Percentiles rank a stretch among this genome's conserved stretches.
These are phyloP conservation scores for Parasarocladium wereldwijsianum DNA, from an alignment of 2,329 filamentous ascomycete genomes.

Conservation along the genomic window DNA sequence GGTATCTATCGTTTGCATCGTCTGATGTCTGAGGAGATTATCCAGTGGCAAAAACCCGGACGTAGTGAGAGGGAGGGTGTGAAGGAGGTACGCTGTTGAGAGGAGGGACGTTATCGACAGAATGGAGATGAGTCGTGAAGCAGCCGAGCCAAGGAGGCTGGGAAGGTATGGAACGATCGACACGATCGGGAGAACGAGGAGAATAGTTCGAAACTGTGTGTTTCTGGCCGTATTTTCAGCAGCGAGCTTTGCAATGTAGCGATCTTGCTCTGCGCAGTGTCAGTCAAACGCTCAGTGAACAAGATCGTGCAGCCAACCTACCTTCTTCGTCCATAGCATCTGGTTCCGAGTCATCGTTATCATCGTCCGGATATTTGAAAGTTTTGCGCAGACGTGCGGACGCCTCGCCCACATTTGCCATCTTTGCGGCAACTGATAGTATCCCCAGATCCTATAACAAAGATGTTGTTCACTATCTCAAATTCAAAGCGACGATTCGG, in stretches of 20 bases:
- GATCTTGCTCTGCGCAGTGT: conserved; percentile 45
- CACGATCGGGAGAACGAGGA: conserved; percentile 45
- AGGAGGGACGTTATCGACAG: conserved; percentile 49
- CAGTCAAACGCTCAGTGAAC: not conserved
- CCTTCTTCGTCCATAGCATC: conserved; percentile 65
- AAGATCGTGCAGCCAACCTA: conserved; percentile 14
- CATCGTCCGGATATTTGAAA: conserved; percentile 59
- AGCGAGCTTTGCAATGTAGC: conserved; percentile 40
- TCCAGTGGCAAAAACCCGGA: conserved; percentile 40
- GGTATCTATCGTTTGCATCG: not conserved
- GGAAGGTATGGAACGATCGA: conserved; percentile 36
- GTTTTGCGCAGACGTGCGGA: conserved; percentile 56
- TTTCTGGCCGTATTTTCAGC: conserved; percentile 42
- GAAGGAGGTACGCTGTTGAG: conserved; percentile 46
- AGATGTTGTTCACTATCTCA: too few relatives aligned
- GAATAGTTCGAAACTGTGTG: conserved; percentile 38
- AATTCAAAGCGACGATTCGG: too few relatives aligned
- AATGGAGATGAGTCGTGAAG: conserved; percentile 27
- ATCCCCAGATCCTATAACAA: not conserved
- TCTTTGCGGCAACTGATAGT: conserved; percentile 6
- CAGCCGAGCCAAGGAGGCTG: conserved; percentile 17
- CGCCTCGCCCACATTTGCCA: conserved; percentile 14
- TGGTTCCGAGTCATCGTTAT: conserved; percentile 33
- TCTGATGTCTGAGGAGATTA: conserved; percentile 3
- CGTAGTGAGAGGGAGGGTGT: conserved; percentile 34